A percentile compares a stretch with the other conserved stretches of the same genome.
Evolutionary conservation across 2,329 filamentous ascomycete species (phyloP).

Genomic region (Parascedosporium putredinis): DNA sequence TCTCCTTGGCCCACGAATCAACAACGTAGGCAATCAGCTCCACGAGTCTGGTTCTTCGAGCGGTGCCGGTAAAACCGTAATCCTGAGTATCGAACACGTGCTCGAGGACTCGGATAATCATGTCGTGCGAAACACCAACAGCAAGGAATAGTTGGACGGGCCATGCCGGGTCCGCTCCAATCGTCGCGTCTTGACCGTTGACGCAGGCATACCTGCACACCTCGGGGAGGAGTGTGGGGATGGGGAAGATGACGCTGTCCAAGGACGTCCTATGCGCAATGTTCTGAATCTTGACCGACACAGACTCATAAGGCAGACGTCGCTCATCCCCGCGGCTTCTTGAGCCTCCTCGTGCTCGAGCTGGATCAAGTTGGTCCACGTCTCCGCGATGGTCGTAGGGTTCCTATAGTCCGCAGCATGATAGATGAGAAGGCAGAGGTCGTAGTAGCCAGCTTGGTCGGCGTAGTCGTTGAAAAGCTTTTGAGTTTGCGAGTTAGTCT

Average conservation of each 20-base stretch:
- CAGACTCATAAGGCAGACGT: constrained; percentile 57
- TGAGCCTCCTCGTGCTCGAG: constrained; percentile 52
- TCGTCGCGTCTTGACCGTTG: constrained; percentile 46
- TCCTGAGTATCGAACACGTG: constrained; percentile 48
- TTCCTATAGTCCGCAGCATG: constrained; percentile 87
- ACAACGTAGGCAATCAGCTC: constrained; percentile 43
- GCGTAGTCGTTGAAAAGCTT: constrained; percentile 90
- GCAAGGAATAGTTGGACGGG: constrained; percentile 45
- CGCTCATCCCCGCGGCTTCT: constrained; percentile 30
- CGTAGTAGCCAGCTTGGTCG: constrained; percentile 85
- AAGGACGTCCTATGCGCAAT: constrained; percentile 55
- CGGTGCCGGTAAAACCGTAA: constrained; percentile 43
- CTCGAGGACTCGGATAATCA: constrained; percentile 46
- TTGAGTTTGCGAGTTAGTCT: constrained; percentile 12
- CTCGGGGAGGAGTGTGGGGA: constrained; percentile 48
- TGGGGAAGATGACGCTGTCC: constrained; percentile 57
- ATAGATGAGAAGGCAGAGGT: constrained; percentile 87
- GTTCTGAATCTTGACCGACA: constrained; percentile 52
- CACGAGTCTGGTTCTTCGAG: constrained; percentile 36
- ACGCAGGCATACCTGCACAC: constrained; percentile 53
- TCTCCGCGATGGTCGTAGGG: constrained; percentile 68
- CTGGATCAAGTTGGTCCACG: constrained; percentile 75
- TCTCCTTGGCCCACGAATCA: constrained; percentile 37
- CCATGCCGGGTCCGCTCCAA: constrained; percentile 47
- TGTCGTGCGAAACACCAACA: constrained; percentile 45